Evolutionary conservation across 345 rosid species (phyloP).

Genomic region (Salix koriyanagi): DNA sequence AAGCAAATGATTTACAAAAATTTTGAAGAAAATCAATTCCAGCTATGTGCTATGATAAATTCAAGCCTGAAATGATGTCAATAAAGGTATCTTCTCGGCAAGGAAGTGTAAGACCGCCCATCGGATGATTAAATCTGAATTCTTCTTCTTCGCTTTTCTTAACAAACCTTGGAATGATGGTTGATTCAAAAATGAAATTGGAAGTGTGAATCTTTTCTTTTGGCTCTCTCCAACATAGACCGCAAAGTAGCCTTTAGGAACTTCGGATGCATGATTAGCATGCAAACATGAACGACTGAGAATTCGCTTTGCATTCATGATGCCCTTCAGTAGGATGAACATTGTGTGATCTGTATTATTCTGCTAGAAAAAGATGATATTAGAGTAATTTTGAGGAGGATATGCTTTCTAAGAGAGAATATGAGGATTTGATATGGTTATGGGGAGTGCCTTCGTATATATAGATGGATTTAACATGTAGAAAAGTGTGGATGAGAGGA

Average conservation of each 20-base stretch:
- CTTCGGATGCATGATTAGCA: not conserved
- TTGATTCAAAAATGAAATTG: constrained; percentile 4
- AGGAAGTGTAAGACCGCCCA: constrained; percentile 14
- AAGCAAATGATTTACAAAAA: not conserved
- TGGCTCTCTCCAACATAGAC: constrained; percentile 8
- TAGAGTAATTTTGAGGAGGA: not conserved
- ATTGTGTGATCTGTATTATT: not conserved
- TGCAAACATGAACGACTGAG: not conserved
- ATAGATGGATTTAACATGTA: too few species aligned
- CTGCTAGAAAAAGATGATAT: too few species aligned
- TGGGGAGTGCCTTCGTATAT: too few species aligned
- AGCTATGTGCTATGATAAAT: not conserved
- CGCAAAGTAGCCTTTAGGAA: constrained; percentile 3
- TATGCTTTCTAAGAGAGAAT: not conserved
- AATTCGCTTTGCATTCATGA: not conserved
- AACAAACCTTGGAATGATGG: constrained; percentile 9
- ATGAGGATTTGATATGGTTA: not conserved
- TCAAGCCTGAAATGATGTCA: not conserved
- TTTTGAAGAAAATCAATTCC: not conserved
- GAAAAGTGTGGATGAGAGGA: constrained; percentile 1
- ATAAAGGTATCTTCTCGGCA: constrained; percentile 9
- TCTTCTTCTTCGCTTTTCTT: constrained; percentile 6
- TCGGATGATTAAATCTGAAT: constrained; percentile 12
- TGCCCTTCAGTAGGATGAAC: not conserved
- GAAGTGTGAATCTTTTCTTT: constrained; percentile 3